phyloP scores from a whole-genome alignment of 305 asterid genomes.

The Fraxinus xanthoxyloides region DNA sequence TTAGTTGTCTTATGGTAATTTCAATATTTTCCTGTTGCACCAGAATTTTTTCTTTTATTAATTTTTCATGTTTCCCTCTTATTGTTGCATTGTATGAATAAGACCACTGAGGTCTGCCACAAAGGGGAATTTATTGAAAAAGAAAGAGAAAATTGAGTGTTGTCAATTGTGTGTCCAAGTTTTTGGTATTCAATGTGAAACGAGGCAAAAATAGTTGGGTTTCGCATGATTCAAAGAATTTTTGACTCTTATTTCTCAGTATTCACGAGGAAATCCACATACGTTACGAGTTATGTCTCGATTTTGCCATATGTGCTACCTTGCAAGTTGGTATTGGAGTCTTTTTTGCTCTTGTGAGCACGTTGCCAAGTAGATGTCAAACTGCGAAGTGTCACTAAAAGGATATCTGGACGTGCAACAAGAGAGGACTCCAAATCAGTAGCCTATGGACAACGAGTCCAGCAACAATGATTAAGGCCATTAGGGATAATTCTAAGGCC shows the following conservation, averaged over 20 bases:
- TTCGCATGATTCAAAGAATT: background rate
- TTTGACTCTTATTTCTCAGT: background rate
- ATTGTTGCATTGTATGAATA: background rate
- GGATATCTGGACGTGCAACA: background rate
- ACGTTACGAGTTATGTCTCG: background rate
- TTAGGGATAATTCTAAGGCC: background rate
- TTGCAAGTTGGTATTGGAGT: background rate
- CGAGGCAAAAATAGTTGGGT: background rate
- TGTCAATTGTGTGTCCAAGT: background rate
- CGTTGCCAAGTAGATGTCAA: background rate
- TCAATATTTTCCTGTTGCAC: background rate
- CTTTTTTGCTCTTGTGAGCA: background rate
- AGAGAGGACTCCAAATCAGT: background rate
- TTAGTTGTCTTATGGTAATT: background rate
- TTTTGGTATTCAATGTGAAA: background rate
- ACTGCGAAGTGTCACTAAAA: background rate
- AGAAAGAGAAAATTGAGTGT: background rate
- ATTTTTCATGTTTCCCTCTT: background rate
- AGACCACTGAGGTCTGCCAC: background rate
- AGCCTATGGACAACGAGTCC: background rate
- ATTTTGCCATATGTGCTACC: background rate
- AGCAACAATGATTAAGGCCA: background rate
- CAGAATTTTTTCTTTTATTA: background rate
- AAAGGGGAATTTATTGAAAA: background rate
- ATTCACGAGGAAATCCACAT: background rate